Base-by-base conservation (phyloP, 495 filamentous ascomycete species). In the Venustampulla echinocandica region DNA sequence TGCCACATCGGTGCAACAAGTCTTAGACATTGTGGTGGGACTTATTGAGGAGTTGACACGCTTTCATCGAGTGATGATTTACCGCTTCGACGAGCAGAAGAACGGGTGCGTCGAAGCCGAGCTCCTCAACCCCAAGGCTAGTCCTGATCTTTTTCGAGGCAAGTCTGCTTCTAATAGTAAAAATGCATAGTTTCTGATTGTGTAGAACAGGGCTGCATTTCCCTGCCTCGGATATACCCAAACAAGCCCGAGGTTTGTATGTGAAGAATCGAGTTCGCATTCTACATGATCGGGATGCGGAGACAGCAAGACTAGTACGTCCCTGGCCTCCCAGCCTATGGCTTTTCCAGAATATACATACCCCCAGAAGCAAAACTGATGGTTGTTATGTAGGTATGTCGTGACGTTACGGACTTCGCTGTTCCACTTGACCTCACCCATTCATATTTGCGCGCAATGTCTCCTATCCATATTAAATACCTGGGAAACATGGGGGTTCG, bases 401-500 rank as follows among this genome's bases (percentile, higher is more conserved):
- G 41, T 13, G 15, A 7, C 0, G 30, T 74, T 4, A 70, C 87
- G 49, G 87, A 95, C 56, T 63, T 92, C 0, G 77, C 86, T 47
- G 73, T 52, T 0, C 90, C 90, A 0, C 56, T 96, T 6, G 87
- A 96, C 60, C 79, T 95, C 60, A 92, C 82, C 2, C 81, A 90
- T 56, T 75, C 80, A 1, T 93, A 90, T 53, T 73, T 96, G 2
- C 82, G 90, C 22, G 87, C 90, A 23, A 95, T 94, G 70, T 90
- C 86, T 0, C 86, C 89, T 1, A 85, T 94, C 28, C 85, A 90
- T 53, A 62, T 95, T 34, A 90, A 92, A 56, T 95, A 94, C 50
- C 70, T 95, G 1, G 73, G 68, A 18, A 84, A 95, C 60, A 95
- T 95, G 90, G 77, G 76, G 1, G 87, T 94, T 2, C 77, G 87